Conservation (phyloP, 768 basidiomycete genomes). For the Suillus spraguei region DNA sequence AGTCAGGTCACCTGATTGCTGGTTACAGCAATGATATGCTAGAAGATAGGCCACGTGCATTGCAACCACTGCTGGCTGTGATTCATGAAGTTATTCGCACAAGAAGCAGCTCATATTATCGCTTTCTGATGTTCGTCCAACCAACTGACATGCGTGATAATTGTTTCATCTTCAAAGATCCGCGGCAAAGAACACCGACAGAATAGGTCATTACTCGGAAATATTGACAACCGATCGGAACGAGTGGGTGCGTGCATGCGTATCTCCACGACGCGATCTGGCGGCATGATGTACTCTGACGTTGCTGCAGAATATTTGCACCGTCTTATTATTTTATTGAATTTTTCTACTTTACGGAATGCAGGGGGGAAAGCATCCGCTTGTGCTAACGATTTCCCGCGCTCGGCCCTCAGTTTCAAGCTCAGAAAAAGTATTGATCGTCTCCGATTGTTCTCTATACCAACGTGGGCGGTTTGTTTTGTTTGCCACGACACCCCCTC, state of each 20-base stretch:
- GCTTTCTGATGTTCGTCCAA: background rate
- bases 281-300: background rate
- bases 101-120: background rate
- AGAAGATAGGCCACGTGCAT: conserved; percentile 1
- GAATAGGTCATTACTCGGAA: background rate
- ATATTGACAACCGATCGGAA: background rate
- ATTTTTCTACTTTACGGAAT: conserved; percentile 9
- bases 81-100: conserved; percentile 8
- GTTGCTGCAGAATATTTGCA: background rate
- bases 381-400: conserved; percentile 5
- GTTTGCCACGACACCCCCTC: background rate
- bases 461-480: background rate
- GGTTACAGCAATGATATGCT: conserved; percentile 3
- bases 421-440: conserved; percentile 7
- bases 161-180: background rate
- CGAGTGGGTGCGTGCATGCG: conserved; percentile 2
- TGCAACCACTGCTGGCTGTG: conserved; percentile 1
- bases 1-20: conserved; percentile 1
- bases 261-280: background rate
- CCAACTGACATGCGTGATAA: conserved; percentile 3
- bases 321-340: background rate
- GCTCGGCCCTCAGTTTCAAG: conserved; percentile 4
- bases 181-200: background rate
- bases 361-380: background rate
- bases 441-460: conserved; percentile 6